phyloP scores from a whole-genome alignment of 192 early-diverging fungal genomes.

The Backusella tuberculispora region DNA sequence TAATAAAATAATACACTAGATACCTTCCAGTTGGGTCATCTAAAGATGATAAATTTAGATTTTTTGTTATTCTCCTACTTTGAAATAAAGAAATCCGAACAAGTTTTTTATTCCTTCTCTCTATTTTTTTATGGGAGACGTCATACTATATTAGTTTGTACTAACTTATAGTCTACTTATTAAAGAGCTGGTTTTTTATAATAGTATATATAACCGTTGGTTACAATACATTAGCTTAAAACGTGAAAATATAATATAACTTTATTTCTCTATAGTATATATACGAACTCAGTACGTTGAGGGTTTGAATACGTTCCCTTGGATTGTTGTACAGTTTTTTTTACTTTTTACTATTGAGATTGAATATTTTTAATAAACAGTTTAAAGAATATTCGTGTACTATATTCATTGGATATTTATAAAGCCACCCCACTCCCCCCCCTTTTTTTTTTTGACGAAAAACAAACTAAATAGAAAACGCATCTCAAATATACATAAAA shows the following conservation, averaged over 20 bases:
- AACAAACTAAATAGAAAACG: no score
- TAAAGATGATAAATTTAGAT: not conserved
- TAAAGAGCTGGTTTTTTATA: no score
- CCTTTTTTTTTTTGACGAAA: not conserved
- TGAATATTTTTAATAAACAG: not conserved
- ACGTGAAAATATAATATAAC: not conserved
- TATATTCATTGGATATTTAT: not conserved
- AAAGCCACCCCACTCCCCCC: not conserved
- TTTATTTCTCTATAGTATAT: not conserved
- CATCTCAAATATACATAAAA: no score
- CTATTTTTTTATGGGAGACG: no score
- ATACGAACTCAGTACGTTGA: not conserved
- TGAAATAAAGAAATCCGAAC: no score
- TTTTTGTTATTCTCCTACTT: not conserved
- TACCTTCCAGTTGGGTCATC: not conserved
- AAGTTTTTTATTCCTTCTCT: no score
- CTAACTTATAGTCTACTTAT: no score
- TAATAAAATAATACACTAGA: not conserved
- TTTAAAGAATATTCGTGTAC: not conserved
- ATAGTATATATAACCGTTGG: no score
- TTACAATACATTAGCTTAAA: no score
- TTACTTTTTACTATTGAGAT: not conserved
- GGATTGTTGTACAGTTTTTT: not conserved
- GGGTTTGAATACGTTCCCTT: not conserved
- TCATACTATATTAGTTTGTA: no score